Evolutionary conservation across 225 moss, liverwort and hornwort species (phyloP).

Genomic region (Pseudisothecium myosuroides): DNA sequence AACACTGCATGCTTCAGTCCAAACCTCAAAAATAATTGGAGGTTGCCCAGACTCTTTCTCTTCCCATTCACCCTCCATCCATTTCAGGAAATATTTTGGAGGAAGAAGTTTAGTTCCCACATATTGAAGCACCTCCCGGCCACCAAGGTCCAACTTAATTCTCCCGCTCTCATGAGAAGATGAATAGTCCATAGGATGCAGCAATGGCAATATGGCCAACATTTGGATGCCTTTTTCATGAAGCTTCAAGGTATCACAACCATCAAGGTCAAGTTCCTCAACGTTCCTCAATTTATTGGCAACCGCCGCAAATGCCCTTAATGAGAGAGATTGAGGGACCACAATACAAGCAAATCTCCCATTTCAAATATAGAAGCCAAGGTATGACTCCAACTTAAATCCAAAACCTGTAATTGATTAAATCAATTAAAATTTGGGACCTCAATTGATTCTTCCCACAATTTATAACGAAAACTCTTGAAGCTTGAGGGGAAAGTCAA

Average conservation of each 20-base stretch:
- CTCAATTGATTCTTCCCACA: too few relatives aligned
- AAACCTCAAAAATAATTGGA: neutral
- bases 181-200: neutral
- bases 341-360: neutral
- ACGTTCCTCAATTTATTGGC: neutral
- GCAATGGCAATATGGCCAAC: neutral
- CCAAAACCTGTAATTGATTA: neutral
- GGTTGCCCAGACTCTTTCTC: neutral
- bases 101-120: fast-evolving
- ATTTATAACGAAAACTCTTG: neutral
- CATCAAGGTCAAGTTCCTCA: neutral
- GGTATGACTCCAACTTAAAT: fast-evolving
- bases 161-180: fast-evolving
- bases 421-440: neutral
- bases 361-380: fast-evolving
- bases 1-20: too few relatives aligned
- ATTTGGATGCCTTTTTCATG: neutral
- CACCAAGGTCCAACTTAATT: neutral
- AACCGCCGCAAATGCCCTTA: fast-evolving
- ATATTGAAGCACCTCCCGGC: neutral
- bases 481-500: neutral
- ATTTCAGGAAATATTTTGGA: neutral
- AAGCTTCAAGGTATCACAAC: neutral
- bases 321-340: fast-evolving
- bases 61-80: neutral